Conservation (phyloP, 1,139 yeast genomes). For the Blastobotrys apis region DNA sequence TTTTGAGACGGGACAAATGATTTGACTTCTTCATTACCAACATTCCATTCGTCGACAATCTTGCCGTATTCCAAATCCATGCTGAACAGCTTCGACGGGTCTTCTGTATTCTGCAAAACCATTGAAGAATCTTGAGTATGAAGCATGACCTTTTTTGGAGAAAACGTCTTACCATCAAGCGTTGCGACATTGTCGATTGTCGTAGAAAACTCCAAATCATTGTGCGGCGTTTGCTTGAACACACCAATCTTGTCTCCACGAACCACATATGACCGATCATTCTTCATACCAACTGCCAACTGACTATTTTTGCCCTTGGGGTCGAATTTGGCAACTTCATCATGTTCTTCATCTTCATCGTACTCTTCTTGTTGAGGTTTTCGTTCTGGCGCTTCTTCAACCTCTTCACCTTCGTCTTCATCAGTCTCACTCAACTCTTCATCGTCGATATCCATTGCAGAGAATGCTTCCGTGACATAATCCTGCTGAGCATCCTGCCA, state of each 20-base stretch:
- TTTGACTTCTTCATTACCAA: constrained; percentile 44
- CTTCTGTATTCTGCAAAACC: constrained; percentile 54
- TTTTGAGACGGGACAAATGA: constrained; percentile 66
- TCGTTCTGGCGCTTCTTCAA: constrained; percentile 23
- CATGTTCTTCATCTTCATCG: constrained; percentile 35
- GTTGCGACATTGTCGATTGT: constrained; percentile 62
- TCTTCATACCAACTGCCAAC: constrained; percentile 64
- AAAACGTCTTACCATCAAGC: constrained; percentile 50
- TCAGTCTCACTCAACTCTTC: constrained; percentile 35
- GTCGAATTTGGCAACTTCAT: constrained; percentile 33
- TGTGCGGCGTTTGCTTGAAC: constrained; percentile 54
- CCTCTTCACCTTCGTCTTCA: constrained; percentile 33
- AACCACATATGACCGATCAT: constrained; percentile 71
- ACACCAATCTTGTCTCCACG: constrained; percentile 80
- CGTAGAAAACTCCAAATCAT: constrained; percentile 56
- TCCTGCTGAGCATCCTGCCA: constrained; percentile 51
- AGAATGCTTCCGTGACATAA: constrained; percentile 48
- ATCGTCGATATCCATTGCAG: constrained; percentile 39
- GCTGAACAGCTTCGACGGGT: constrained; percentile 49
- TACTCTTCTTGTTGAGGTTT: constrained; percentile 26
- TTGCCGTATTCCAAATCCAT: constrained; percentile 79
- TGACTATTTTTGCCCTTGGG: constrained; percentile 49
- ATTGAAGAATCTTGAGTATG: constrained; percentile 68
- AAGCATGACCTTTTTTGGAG: constrained; percentile 65
- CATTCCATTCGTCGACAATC: constrained; percentile 78